Evolutionary conservation across 2,329 filamentous ascomycete genomes (phyloP), one percentile per base, ranked within the genome.

Genomic region (Penicillium sp.): DNA sequence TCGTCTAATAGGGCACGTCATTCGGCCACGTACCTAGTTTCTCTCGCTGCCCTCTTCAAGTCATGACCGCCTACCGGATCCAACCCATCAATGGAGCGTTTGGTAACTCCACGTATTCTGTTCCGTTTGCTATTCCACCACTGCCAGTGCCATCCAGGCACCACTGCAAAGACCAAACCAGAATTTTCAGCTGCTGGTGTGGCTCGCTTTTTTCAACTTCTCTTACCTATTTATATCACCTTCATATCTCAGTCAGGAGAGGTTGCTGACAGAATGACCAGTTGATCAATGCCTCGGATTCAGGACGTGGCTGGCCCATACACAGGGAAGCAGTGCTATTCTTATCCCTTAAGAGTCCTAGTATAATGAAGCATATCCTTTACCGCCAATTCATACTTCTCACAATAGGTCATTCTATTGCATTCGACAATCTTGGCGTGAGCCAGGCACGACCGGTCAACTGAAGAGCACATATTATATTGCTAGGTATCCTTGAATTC

Each of bases 31-130:
- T 96, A 90, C 73, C 76, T 94, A 59, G 80, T 82, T 58, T 84
- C 86, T 46, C 76, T 93, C 56, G 82, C 87, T 61, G 83, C 80
- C 60, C 86, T 86, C 40, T 81, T 85, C 64, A 54, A 59, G 58
- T 66, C 44, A 60, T 15, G 37, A 10, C 63, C 44, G 48, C 52
- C 25, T 53, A 65, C 65, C 57, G 60, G 65, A 54, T 66, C 68
- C 54, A 61, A 68, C 38, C 56, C 84, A 3, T 89, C 86, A 46
- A 75, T 80, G 38, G 86, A 84, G 68, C 83, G 89, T 58, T 87
- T 87, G 84, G 65, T 82, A 86, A 16, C 79, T 96, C 16, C 86
- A 92, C 72, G 72, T 94, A 8, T 79, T 96, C 8, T 91, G 93
- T 34, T 9, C 1, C 9, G 5, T 71, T 74, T 96, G 39, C 65